Base-by-base conservation (phyloP, 768 basidiomycete species). In the Piloderma croceum region DNA sequence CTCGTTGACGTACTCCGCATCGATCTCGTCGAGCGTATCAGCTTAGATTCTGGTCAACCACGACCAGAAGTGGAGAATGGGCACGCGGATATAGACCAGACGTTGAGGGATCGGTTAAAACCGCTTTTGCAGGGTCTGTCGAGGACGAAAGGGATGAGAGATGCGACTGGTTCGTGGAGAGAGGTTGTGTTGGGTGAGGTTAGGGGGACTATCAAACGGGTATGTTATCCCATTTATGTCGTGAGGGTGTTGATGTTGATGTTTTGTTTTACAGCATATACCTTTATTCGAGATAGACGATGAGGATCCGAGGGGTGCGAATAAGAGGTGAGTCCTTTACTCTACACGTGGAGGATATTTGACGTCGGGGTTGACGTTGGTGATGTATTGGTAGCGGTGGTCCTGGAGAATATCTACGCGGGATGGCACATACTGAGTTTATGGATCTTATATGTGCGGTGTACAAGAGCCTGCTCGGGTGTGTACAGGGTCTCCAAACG, bases 81-180 rank as follows among this genome's bases (percentile, higher is more conserved):
- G 21, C 45, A 52, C 34, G 50, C 56, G 31, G 56, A 63, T 38
- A 50, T 53, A 19, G 60, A 75, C 42, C 56, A 73, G 45, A 68
- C 67, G 1, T 54, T 89, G 36, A 71, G 70, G 39, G 83, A 89
- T 46, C 68, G 79, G 22, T 51, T 91, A 27, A 72, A 73, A 20
- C 90, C 90, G 3, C 53, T 93, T 33, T 57, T 96, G 20, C 72
- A 80, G 23, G 89, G 88, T n/a, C 70, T 98, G 36, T 61, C 80
- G 18, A 70, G 86, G 44, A 86, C 87, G 1, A 75, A 71, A 31
- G 84, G 81, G 3, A 57, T 90, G 31, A 77, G 78, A 38, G 83
- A 85, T 45, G 81, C 78, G 1, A 66, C 78, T 21, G 48, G 74
- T 9, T 74, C 77, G 12, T 91, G 88, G 84, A 65, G 83, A 46